phyloP scores from a whole-genome alignment of 2,329 filamentous ascomycete species.

The Scorias spongiosa region DNA sequence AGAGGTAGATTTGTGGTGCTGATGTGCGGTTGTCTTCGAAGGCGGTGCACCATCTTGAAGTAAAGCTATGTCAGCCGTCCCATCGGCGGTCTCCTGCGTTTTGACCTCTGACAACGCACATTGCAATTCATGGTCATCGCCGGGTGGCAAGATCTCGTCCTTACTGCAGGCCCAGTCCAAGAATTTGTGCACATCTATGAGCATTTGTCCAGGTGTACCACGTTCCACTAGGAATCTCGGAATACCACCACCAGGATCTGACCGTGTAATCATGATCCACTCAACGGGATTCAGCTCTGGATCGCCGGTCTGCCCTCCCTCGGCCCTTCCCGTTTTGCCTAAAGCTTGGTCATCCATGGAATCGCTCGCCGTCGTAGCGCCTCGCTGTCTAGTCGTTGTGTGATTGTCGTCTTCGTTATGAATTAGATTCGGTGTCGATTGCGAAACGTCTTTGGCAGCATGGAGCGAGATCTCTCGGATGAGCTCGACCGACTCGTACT shows the following conservation, averaged over 20 bases:
- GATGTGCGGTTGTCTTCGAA: not conserved
- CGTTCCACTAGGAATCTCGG: slow-evolving; percentile 85
- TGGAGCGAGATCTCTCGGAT: slow-evolving; percentile 63
- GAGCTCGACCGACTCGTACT: slow-evolving; percentile 84
- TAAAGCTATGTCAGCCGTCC: not conserved
- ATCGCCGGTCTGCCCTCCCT: slow-evolving; percentile 20
- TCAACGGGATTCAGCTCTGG: slow-evolving; percentile 54
- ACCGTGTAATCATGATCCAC: slow-evolving; percentile 86
- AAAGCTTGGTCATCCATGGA: slow-evolving; percentile 13
- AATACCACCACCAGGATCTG: slow-evolving; percentile 76
- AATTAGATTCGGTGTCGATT: slow-evolving; percentile 17
- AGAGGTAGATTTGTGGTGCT: not conserved
- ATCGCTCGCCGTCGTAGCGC: slow-evolving; percentile 27
- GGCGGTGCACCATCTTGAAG: not conserved
- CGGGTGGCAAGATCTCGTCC: slow-evolving; percentile 24
- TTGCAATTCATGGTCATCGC: slow-evolving; percentile 20
- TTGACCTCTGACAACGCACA: slow-evolving; percentile 1
- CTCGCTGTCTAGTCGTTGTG: slow-evolving; percentile 12
- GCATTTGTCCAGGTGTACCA: slow-evolving; percentile 67
- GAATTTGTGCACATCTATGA: slow-evolving; percentile 66
- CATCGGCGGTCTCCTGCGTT: not conserved
- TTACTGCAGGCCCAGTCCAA: slow-evolving; percentile 56
- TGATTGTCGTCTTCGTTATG: not conserved
- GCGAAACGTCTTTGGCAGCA: slow-evolving; percentile 18
- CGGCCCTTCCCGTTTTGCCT: not conserved